phyloP scores from a whole-genome alignment of 805 yeast genomes.

The Ogataea saltuana region DNA sequence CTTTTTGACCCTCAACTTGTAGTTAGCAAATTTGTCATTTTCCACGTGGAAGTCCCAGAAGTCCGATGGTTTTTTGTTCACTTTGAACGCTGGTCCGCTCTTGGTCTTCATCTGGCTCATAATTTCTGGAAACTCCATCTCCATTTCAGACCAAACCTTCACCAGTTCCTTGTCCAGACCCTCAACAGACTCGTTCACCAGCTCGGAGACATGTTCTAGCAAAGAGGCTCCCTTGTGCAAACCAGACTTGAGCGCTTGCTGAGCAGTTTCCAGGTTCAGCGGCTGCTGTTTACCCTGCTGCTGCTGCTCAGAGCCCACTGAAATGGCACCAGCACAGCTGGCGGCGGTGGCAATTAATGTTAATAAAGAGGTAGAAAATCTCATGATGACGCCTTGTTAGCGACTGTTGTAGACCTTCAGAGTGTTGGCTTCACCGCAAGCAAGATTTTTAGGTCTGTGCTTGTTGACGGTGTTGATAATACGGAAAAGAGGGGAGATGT shows the following conservation, averaged over 20 bases:
- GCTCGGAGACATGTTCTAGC: conserved; percentile 47
- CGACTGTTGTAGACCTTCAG: not conserved
- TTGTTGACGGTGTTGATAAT: not conserved
- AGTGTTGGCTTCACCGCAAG: not conserved
- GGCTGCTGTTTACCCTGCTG: conserved; percentile 16
- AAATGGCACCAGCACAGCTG: conserved; percentile 12
- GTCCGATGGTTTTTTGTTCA: conserved; percentile 33
- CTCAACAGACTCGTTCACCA: conserved; percentile 52
- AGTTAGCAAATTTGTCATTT: conserved; percentile 41
- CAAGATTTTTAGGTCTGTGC: not conserved
- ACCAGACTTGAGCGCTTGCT: conserved; percentile 5
- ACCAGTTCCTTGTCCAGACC: conserved; percentile 50
- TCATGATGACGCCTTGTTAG: conserved; percentile 1
- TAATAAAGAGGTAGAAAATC: conserved; percentile 11
- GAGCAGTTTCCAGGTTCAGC: conserved; percentile 4
- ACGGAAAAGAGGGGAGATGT: not conserved
- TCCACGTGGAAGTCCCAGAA: conserved; percentile 39
- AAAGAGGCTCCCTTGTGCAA: conserved; percentile 21
- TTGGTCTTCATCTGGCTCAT: conserved; percentile 49
- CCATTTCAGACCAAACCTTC: conserved; percentile 63
- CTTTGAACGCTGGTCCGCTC: conserved; percentile 49
- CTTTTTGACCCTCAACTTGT: conserved; percentile 50
- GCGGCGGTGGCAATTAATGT: conserved; percentile 13
- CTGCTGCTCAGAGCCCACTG: conserved; percentile 1
- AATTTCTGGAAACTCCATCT: conserved; percentile 58